Conservation (phyloP, 257 asterid genomes). For the Gentiana straminea region DNA sequence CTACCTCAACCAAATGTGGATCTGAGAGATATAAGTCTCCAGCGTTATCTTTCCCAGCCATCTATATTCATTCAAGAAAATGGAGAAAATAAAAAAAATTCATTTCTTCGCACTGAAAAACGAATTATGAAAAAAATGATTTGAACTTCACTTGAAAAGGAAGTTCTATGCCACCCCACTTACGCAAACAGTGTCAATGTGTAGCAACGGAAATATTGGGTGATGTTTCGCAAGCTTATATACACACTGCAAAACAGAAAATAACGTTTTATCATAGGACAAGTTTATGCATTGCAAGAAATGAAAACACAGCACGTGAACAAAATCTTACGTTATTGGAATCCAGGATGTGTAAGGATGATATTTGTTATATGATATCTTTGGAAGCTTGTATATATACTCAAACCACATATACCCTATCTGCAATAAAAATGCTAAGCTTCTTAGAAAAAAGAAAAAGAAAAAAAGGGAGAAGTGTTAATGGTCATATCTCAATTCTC, state of each 20-base stretch:
- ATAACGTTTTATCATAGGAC: not conserved
- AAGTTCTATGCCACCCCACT: slow-evolving; percentile 20
- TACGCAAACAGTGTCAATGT: slow-evolving; percentile 84
- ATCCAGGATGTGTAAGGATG: slow-evolving; percentile 98
- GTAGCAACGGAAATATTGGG: slow-evolving; percentile 78
- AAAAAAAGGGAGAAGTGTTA: slow-evolving; percentile 10
- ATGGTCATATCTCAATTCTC: slow-evolving; percentile 1
- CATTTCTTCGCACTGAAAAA: not conserved
- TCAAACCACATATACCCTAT: slow-evolving; percentile 83
- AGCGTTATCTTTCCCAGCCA: slow-evolving; percentile 94
- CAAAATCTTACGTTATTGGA: slow-evolving; percentile 56
- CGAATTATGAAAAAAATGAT: not conserved
- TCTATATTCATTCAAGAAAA: slow-evolving; percentile 33
- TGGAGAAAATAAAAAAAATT: not conserved
- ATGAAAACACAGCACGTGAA: slow-evolving; percentile 3
- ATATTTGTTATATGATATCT: slow-evolving; percentile 65
- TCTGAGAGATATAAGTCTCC: slow-evolving; percentile 85
- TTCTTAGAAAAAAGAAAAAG: slow-evolving; percentile 8
- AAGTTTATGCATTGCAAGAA: slow-evolving; percentile 2
- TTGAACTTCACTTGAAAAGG: not conserved
- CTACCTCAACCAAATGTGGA: slow-evolving; percentile 93
- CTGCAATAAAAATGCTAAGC: slow-evolving; percentile 23
- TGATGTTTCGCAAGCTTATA: slow-evolving; percentile 66
- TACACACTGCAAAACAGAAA: slow-evolving; percentile 50
- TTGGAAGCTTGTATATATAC: slow-evolving; percentile 77